Evolutionary conservation across 768 basidiomycete genomes (phyloP).

Genomic region (Russula brevipes): DNA sequence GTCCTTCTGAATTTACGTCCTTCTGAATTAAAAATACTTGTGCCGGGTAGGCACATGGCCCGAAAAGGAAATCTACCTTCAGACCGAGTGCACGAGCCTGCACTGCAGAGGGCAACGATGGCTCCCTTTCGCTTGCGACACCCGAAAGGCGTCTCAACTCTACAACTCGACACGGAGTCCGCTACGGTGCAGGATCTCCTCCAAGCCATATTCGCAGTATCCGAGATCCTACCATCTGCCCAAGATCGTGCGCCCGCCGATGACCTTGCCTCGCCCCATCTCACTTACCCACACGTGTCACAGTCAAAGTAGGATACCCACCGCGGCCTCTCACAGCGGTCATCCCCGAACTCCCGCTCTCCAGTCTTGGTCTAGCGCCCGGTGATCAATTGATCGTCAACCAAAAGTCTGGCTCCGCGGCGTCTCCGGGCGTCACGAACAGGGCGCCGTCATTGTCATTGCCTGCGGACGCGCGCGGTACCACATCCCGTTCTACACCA

Average conservation of each 20-base stretch:
- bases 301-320: slow-evolving; percentile 84
- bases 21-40: too few species aligned
- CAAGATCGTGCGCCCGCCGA: slow-evolving; percentile 62
- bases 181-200: slow-evolving; percentile 72
- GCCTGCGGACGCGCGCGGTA: slow-evolving; percentile 24
- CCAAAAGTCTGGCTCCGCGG: slow-evolving; percentile 32
- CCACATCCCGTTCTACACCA: slow-evolving; percentile 25
- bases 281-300: neutral
- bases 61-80: neutral
- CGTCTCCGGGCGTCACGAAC: slow-evolving; percentile 17
- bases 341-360: slow-evolving; percentile 66
- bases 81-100: neutral
- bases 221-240: slow-evolving; percentile 66
- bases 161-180: slow-evolving; percentile 57
- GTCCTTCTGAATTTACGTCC: neutral
- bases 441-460: slow-evolving; percentile 24
- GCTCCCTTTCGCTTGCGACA: slow-evolving; percentile 74
- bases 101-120: slow-evolving; percentile 42
- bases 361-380: slow-evolving; percentile 65
- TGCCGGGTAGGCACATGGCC: neutral
- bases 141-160: slow-evolving; percentile 75
- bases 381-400: slow-evolving; percentile 89
- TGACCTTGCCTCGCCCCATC: neutral
- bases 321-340: slow-evolving; percentile 60
- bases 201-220: slow-evolving; percentile 57